Percentiles rank a stretch among this genome's conserved stretches.
phyloP scores from a whole-genome alignment of 345 rosid species.

The Laguncularia racemosa region DNA sequence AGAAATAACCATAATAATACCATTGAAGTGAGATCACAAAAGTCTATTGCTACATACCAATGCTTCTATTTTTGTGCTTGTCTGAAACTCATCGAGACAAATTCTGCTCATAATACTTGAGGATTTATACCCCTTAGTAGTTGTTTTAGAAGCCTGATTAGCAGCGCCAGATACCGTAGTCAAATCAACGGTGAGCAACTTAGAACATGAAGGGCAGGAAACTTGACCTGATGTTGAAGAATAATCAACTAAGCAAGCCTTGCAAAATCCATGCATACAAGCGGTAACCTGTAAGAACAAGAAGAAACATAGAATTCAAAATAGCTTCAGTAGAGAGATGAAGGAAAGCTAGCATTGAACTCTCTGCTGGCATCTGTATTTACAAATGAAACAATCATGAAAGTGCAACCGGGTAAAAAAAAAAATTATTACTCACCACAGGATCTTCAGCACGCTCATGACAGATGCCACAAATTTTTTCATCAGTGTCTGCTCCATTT shows the following conservation, averaged over 20 bases:
- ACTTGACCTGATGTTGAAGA: slow-evolving; percentile 57
- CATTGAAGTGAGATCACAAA: background rate
- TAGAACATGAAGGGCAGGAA: slow-evolving; percentile 78
- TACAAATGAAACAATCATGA: slow-evolving; percentile 3
- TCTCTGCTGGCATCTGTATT: too few species aligned
- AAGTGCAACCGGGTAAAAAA: background rate
- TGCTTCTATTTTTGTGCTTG: slow-evolving; percentile 98
- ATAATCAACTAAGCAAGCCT: slow-evolving; percentile 72
- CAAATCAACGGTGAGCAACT: slow-evolving; percentile 69
- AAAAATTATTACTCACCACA: slow-evolving; percentile 41
- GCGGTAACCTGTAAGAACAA: slow-evolving; percentile 54
- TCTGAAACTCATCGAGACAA: slow-evolving; percentile 70
- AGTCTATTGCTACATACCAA: slow-evolving; percentile 46
- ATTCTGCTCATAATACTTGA: slow-evolving; percentile 86
- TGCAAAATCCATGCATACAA: slow-evolving; percentile 82
- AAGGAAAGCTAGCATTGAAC: background rate
- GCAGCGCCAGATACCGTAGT: slow-evolving; percentile 38
- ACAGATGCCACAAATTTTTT: slow-evolving; percentile 72
- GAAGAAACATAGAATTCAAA: slow-evolving; percentile 1
- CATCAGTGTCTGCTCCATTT: slow-evolving; percentile 22
- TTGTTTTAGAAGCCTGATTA: slow-evolving; percentile 44
- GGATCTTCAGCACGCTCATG: slow-evolving; percentile 74
- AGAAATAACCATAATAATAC: background rate
- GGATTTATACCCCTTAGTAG: slow-evolving; percentile 65
- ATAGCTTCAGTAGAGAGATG: background rate